Conservation (phyloP, 108 stramenopile species). For the Cyclostephanos tholiformis region DNA sequence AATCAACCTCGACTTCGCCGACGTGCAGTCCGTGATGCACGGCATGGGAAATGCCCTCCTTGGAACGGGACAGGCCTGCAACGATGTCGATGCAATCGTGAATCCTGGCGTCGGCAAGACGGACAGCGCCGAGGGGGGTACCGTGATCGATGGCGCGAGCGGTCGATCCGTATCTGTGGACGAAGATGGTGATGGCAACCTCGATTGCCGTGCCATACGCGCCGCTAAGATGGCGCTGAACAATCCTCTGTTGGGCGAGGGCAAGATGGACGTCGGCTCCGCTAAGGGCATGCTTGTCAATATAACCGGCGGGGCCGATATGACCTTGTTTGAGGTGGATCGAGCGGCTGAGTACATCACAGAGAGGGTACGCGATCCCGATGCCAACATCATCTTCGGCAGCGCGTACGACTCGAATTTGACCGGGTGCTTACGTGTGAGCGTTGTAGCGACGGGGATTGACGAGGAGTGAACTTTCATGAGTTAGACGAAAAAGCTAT, state of each 20-base stretch:
- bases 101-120: neutral
- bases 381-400: slow-evolving; percentile 86
- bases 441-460: slow-evolving; percentile 79
- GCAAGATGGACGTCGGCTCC: slow-evolving; percentile 62
- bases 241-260: slow-evolving; percentile 73
- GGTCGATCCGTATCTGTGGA: neutral
- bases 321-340: slow-evolving; percentile 61
- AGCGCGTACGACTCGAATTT: slow-evolving; percentile 66
- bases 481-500: too few relatives aligned
- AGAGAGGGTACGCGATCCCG: slow-evolving; percentile 51
- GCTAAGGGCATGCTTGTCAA: slow-evolving; percentile 85
- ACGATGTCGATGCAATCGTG: neutral
- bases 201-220: slow-evolving; percentile 73
- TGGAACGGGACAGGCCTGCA: slow-evolving; percentile 69
- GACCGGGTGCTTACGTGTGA: slow-evolving; percentile 69
- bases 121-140: too few relatives aligned
- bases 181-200: slow-evolving; percentile 37
- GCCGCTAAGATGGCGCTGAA: slow-evolving; percentile 78
- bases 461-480: slow-evolving; percentile 50
- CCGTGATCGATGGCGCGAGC: too few relatives aligned
- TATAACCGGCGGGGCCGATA: slow-evolving; percentile 60
- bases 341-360: slow-evolving; percentile 51
- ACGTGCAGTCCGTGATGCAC: slow-evolving; percentile 88
- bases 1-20: slow-evolving; percentile 94
- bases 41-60: slow-evolving; percentile 91